Percentiles rank a stretch among this genome's conserved stretches.
Conservation (phyloP, 2,329 filamentous ascomycete genomes). For the Drechslera avenae region DNA sequence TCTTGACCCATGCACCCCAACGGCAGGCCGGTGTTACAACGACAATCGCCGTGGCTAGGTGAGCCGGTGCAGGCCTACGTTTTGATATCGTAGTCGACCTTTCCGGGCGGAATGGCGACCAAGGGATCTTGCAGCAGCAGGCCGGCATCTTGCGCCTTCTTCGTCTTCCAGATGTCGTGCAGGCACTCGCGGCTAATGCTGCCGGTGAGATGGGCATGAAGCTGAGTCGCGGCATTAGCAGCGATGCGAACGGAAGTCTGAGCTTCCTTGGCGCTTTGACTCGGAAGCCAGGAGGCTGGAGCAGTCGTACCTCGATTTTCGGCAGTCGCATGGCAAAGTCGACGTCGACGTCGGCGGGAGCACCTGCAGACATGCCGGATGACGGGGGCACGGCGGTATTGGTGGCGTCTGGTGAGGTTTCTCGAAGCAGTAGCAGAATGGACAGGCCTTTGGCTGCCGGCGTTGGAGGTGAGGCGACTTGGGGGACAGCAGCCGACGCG, state of each 20-base stretch:
- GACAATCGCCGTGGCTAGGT: conserved; percentile 7
- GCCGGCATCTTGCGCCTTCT: conserved; percentile 57
- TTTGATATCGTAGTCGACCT: conserved; percentile 71
- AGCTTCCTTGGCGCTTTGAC: conserved; percentile 24
- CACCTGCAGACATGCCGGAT: conserved; percentile 19
- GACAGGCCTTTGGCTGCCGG: conserved; percentile 17
- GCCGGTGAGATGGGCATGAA: conserved; percentile 81
- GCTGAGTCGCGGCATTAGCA: conserved; percentile 54
- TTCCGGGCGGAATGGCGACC: conserved; percentile 69
- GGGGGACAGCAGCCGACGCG: conserved; percentile 21
- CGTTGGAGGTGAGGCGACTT: conserved; percentile 19
- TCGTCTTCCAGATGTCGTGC: conserved; percentile 73
- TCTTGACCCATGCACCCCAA: conserved; percentile 1
- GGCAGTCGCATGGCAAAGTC: conserved; percentile 47
- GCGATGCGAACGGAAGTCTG: conserved; percentile 35
- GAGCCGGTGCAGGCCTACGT: conserved; percentile 57
- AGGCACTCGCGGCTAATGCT: conserved; percentile 75
- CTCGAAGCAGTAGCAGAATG: conserved; percentile 24
- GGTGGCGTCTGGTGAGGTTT: conserved; percentile 28
- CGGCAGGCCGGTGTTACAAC: conserved; percentile 7
- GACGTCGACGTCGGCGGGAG: conserved; percentile 25
- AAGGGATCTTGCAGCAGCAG: conserved; percentile 70
- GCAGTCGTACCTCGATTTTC: conserved; percentile 52
- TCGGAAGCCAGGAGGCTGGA: conserved; percentile 23
- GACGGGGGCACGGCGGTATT: conserved; percentile 13